Evolutionary conservation across 116 monocot genomes (phyloP).

Genomic region (Posidonia oceanica): DNA sequence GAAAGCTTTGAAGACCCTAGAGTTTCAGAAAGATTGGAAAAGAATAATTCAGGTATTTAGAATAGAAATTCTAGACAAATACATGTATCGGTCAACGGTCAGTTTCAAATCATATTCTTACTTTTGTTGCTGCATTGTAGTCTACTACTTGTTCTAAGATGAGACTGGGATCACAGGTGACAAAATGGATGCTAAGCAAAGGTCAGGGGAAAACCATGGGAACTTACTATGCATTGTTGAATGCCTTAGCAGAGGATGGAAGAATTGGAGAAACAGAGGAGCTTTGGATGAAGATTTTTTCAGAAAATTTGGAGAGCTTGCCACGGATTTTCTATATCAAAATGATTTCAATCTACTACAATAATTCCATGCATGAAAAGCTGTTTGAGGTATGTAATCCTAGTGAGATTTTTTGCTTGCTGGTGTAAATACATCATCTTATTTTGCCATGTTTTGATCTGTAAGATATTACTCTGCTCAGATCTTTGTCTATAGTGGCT

Average conservation of each 20-base stretch:
- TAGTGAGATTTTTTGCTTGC: neutral
- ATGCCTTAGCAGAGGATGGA: slow-evolving; percentile 88
- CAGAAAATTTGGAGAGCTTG: slow-evolving; percentile 68
- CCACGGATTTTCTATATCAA: slow-evolving; percentile 74
- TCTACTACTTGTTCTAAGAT: neutral
- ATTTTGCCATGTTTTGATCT: neutral
- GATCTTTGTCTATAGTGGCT: too few species aligned
- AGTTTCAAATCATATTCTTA: neutral
- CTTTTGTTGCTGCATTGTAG: neutral
- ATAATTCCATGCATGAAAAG: slow-evolving; percentile 53
- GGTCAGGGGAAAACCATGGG: slow-evolving; percentile 99
- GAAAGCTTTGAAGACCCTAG: slow-evolving; percentile 85
- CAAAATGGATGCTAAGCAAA: slow-evolving; percentile 98
- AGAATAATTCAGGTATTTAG: slow-evolving; percentile 76
- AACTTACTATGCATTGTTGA: slow-evolving; percentile 67
- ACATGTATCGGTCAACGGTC: neutral
- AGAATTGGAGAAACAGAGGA: slow-evolving; percentile 88
- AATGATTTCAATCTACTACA: slow-evolving; percentile 76
- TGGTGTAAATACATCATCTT: neutral
- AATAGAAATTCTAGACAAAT: neutral
- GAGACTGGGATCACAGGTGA: slow-evolving; percentile 31
- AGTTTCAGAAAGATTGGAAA: slow-evolving; percentile 87
- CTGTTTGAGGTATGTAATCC: slow-evolving; percentile 68
- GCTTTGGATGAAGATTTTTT: slow-evolving; percentile 68
- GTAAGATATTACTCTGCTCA: too few species aligned